A percentile compares a stretch with the other conserved stretches of the same genome.
phyloP scores from a whole-genome alignment of 2,329 filamentous ascomycete genomes.

The Laburnicola sp. region DNA sequence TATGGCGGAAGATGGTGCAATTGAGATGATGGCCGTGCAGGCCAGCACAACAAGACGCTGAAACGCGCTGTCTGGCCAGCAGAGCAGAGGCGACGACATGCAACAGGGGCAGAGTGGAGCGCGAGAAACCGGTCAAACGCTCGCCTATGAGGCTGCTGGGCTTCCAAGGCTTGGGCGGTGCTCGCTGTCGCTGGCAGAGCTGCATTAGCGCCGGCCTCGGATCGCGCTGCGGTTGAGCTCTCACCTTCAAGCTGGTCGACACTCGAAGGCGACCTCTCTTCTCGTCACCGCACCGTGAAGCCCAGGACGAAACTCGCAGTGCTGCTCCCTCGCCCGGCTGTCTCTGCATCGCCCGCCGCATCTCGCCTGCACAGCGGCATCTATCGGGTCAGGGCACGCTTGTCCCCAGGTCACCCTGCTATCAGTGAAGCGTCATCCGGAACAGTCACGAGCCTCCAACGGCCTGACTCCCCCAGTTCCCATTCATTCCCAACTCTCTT shows the following conservation, averaged over 20 bases:
- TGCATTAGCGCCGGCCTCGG: slow-evolving; percentile 17
- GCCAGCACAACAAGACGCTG: background rate
- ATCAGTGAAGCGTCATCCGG: slow-evolving; percentile 38
- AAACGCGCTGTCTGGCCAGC: background rate
- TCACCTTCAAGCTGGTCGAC: slow-evolving; percentile 13
- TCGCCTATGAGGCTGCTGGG: background rate
- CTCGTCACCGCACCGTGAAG: slow-evolving; percentile 28
- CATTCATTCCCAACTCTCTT: slow-evolving; percentile 28
- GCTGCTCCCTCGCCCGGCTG: slow-evolving; percentile 4
- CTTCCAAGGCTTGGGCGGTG: background rate
- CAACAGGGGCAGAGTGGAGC: slow-evolving; percentile 18
- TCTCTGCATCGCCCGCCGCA: slow-evolving; percentile 10
- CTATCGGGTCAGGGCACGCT: slow-evolving; percentile 15
- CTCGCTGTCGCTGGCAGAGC: slow-evolving; percentile 6
- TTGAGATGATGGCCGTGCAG: slow-evolving; percentile 13
- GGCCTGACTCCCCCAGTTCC: slow-evolving; percentile 25
- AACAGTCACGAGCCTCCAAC: slow-evolving; percentile 33
- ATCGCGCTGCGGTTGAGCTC: slow-evolving; percentile 18
- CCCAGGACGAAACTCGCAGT: slow-evolving; percentile 17
- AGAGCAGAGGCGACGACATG: background rate
- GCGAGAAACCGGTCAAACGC: slow-evolving; percentile 28
- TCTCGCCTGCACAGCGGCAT: slow-evolving; percentile 14
- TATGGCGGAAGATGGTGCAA: slow-evolving; percentile 18
- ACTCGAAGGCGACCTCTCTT: slow-evolving; percentile 18
- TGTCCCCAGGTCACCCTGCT: slow-evolving; percentile 30